Base-by-base conservation (phyloP, 768 basidiomycete genomes). In the Auricularia sp. region DNA sequence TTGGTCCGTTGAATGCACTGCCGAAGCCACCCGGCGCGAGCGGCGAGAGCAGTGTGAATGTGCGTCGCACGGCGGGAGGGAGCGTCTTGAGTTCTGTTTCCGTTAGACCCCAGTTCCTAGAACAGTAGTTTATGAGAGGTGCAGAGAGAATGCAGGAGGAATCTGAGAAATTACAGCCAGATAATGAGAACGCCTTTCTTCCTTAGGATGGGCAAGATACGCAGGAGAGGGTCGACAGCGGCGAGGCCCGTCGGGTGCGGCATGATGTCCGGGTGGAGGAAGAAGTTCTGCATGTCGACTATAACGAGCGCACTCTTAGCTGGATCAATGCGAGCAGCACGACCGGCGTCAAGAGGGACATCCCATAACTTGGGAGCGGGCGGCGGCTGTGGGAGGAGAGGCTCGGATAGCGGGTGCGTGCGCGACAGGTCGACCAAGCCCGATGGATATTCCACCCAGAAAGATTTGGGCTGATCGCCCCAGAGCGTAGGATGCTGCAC, bases 201-300 rank as follows among this genome's bases (percentile, higher is more conserved):
- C 54, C 86, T 77, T 62, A 86, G 72, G 21, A 74, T 70, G 36
- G 81, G 80, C 34, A 87, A 75, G 8, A 77, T 74, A 29, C 80
- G 74, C 71, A 81, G 72, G 53, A 86, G 72, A 2, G 83, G 83
- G 63, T 82, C 77, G 21, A 87, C 81, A 66, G 87, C 86, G 54
- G 75, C 75, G 60, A 87, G 72, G 1, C 86, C 86, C 12, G 78
- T 79, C 1, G 82, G 75, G 70, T 87, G 84, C 39, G 74, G 73
- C 61, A 81, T 72, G 54, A 89, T 68, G 63, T 84, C 82, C 7
- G 84, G 83, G 69, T 88, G 85, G 36, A 88, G 76, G 72, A 88
- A 87, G 72, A 80, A 87, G 74, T 87, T 88, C 71, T 88, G 87
- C 87, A 88, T 88, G 69, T 87, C 87, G 61, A 87, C 79, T 21